Evolutionary conservation across 306 rosid genomes (phyloP).

Genomic region (Cicer cuneatum): DNA sequence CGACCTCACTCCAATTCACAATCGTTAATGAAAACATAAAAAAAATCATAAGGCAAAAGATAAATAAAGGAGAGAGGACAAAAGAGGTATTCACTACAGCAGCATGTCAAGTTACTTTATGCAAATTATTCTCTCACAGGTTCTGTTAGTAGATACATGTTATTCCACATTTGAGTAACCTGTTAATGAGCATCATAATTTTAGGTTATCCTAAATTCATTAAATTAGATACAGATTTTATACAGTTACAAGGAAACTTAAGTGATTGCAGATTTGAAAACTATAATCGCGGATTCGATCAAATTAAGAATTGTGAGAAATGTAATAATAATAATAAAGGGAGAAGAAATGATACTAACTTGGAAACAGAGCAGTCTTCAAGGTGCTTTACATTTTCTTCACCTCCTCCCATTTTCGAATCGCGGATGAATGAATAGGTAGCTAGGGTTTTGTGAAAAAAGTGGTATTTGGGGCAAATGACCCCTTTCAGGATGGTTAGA

Average conservation of each 20-base stretch:
- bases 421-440: neutral
- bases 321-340: neutral
- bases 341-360: conserved; percentile 53
- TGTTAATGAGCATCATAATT: conserved; percentile 2
- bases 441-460: neutral
- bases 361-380: conserved; percentile 90
- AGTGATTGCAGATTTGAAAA: neutral
- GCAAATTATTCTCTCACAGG: too few species aligned
- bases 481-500: too few species aligned
- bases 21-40: neutral
- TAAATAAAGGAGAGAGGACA: neutral
- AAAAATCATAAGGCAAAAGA: neutral
- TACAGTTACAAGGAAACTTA: neutral
- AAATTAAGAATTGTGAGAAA: neutral
- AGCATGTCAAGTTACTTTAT: too few species aligned
- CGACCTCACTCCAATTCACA: conserved; percentile 7
- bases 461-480: too few species aligned
- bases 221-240: neutral
- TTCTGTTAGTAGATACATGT: too few species aligned
- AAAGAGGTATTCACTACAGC: too few species aligned
- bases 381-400: conserved; percentile 82
- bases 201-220: neutral
- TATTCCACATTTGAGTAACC: too few species aligned
- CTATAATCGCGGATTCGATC: too few species aligned
- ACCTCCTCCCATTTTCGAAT: conserved; percentile 59